These are phyloP conservation scores for Ustilago loliicola DNA, from an alignment of 1,284 basidiomycete genomes.

Conservation along the genomic window DNA sequence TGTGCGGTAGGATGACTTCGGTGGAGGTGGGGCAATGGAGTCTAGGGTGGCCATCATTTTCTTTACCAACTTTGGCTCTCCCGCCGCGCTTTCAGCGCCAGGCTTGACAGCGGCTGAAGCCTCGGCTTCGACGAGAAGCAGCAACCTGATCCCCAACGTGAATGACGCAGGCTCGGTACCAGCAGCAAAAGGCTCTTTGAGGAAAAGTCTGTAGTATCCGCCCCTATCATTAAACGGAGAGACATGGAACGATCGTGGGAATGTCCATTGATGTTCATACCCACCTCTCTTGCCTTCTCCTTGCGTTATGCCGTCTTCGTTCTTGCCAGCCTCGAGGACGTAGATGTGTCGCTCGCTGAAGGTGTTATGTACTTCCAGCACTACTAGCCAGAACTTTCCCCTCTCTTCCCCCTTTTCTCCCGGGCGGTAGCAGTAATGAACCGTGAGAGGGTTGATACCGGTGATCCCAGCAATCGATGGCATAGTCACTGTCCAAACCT, in stretches of 20 bases:
- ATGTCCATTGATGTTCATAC: constrained; percentile 80
- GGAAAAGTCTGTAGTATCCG: constrained; percentile 76
- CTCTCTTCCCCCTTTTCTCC: constrained; percentile 4
- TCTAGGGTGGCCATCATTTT: constrained; percentile 75
- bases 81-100: background rate
- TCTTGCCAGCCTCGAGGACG: constrained; percentile 71
- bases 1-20: background rate
- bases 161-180: constrained; percentile 7
- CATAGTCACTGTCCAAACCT: constrained; percentile 74
- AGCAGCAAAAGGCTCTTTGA: constrained; percentile 44
- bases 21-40: constrained; percentile 65
- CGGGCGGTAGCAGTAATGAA: constrained; percentile 78
- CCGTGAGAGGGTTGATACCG: constrained; percentile 81
- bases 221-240: constrained; percentile 83
- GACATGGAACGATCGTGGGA: constrained; percentile 81
- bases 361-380: constrained; percentile 84
- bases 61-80: constrained; percentile 45
- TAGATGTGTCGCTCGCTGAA: constrained; percentile 81
- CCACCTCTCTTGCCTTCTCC: constrained; percentile 8
- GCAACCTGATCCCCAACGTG: constrained; percentile 42
- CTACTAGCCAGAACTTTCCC: constrained; percentile 72
- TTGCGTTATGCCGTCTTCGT: constrained; percentile 70
- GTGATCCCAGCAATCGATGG: constrained; percentile 79
- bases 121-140: constrained; percentile 51
- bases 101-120: background rate